Evolutionary conservation across 2,329 filamentous ascomycete species (phyloP), one percentile per base, ranked within the genome.

Genomic region (Fusarium sarcochroum): DNA sequence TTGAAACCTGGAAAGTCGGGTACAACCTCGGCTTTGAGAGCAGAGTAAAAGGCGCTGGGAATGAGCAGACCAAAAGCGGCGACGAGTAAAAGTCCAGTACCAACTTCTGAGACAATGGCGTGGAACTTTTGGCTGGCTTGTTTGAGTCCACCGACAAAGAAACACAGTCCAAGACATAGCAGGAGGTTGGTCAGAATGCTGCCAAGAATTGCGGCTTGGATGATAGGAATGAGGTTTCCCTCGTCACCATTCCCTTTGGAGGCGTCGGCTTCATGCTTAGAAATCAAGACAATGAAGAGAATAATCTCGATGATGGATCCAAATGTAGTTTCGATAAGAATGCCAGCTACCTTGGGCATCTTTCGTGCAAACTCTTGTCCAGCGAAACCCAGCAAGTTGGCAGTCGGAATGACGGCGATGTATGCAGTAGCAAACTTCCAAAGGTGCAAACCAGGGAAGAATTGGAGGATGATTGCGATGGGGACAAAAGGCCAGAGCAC

Each of bases 301-400:
- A 92, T 86, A 53, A 92, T 87, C 69, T 92, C 90, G 17, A 92
- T 88, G 6, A 91, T 81, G 8, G 88, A 90, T 7, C 89, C 89
- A 55, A 92, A 78, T 0, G 81, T 82, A 5, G 81, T 83, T 64
- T 84, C 82, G 20, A 84, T 72, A 34, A 88, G 74, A 8, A 88
- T 82, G 9, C 85, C 86, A 35, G 88, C 78, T 4, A 89, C 87
- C 71, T 89, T 90, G 42, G 88, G 89, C 54, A 91, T 76, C 76
- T 91, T 91, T 35, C 89, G 84, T 1, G 88, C 87, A 68, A 91
- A 81, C 72, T 91, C 89, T 62, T 89, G 80, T 2, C 77, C 85
- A 2, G 79, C 64, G 9, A 80, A 86, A 5, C 84, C 84, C 6
- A 86, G 73, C 8, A 85, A 73, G 55, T 85, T 86, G 40, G 84